Conservation (phyloP, 1,139 yeast species). For the Pichia sp. region DNA sequence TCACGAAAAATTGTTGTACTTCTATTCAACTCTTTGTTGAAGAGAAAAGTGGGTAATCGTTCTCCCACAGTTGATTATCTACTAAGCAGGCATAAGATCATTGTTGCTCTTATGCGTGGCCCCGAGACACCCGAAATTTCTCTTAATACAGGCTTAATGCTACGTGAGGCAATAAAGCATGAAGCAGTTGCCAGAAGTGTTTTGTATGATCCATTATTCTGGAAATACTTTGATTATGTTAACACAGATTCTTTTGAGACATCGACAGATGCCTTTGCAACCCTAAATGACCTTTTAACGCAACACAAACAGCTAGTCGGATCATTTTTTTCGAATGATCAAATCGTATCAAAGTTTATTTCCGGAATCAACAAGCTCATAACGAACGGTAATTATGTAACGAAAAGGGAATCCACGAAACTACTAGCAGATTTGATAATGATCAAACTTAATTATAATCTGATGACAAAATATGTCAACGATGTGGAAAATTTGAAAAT, state of each 20-base stretch:
- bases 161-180: conserved; percentile 80
- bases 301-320: conserved; percentile 64
- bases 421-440: conserved; percentile 72
- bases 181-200: conserved; percentile 64
- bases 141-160: conserved; percentile 68
- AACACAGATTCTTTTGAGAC: conserved; percentile 77
- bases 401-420: conserved; percentile 85
- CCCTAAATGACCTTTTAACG: conserved; percentile 65
- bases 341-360: conserved; percentile 48
- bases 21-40: conserved; percentile 69
- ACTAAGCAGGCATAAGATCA: conserved; percentile 59
- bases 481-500: conserved; percentile 78
- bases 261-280: conserved; percentile 84
- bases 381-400: conserved; percentile 77
- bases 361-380: conserved; percentile 62
- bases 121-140: conserved; percentile 73
- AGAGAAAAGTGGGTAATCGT: conserved; percentile 72
- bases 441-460: conserved; percentile 62
- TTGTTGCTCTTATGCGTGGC: conserved; percentile 59
- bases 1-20: conserved; percentile 78
- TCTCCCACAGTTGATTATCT: conserved; percentile 87
- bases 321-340: conserved; percentile 56
- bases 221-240: conserved; percentile 81
- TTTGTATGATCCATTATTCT: conserved; percentile 51
- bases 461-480: conserved; percentile 74